Evolutionary conservation across 305 asterid genomes (phyloP).

Genomic region (Fraxinus platypoda): DNA sequence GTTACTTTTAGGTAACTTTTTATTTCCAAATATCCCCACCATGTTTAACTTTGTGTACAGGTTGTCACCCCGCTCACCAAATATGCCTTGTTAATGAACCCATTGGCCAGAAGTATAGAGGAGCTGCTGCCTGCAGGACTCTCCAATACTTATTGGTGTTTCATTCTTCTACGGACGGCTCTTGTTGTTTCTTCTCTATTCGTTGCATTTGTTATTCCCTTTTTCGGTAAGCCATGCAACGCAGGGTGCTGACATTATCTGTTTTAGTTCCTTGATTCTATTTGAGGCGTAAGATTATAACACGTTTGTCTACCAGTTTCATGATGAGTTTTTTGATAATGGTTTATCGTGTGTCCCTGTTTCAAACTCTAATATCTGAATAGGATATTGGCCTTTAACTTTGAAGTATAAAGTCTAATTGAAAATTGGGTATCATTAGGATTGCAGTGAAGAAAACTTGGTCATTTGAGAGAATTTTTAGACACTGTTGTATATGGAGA

Average conservation of each 20-base stretch:
- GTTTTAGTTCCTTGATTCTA: background rate
- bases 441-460: background rate
- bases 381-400: background rate
- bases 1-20: background rate
- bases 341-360: background rate
- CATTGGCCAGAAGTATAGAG: slow-evolving; percentile 73
- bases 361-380: background rate
- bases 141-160: slow-evolving; percentile 47
- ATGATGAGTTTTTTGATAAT: background rate
- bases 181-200: slow-evolving; percentile 57
- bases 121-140: slow-evolving; percentile 63
- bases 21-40: background rate
- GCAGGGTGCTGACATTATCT: background rate
- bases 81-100: slow-evolving; percentile 77
- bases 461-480: background rate
- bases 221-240: slow-evolving; percentile 50
- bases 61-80: slow-evolving; percentile 79
- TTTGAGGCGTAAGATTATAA: background rate
- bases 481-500: background rate
- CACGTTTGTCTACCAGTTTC: background rate
- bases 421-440: background rate
- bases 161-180: slow-evolving; percentile 52
- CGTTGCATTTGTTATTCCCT: slow-evolving; percentile 69
- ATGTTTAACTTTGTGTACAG: slow-evolving; percentile 40
- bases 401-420: background rate